Evolutionary conservation across 2,329 filamentous ascomycete species (phyloP).

Genomic region (Pseudofabraea citricarpa): DNA sequence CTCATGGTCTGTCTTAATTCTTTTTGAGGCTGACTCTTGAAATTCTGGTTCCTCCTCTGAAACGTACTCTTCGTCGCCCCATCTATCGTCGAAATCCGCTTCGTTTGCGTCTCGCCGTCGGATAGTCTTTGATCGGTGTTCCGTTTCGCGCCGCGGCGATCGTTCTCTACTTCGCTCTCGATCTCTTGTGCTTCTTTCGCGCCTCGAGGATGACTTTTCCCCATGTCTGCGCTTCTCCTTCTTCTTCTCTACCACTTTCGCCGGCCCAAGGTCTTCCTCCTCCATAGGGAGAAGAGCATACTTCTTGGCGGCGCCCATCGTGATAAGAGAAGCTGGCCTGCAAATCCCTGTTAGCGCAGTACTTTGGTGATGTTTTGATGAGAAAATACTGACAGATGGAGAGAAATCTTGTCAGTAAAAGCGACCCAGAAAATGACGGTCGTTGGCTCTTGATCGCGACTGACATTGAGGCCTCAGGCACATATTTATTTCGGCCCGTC

Average conservation of each 20-base stretch:
- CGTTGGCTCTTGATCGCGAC: too few relatives aligned
- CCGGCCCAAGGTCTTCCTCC: conserved; percentile 53
- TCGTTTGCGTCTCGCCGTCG: conserved; percentile 46
- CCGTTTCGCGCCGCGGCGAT: conserved; percentile 30
- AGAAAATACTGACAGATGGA: not conserved
- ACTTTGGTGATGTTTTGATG: not conserved
- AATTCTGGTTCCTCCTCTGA: conserved; percentile 55
- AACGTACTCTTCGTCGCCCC: conserved; percentile 70
- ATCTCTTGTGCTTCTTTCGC: conserved; percentile 34
- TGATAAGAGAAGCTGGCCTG: not conserved
- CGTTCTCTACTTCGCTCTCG: conserved; percentile 30
- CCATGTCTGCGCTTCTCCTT: conserved; percentile 31
- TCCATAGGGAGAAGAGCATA: conserved; percentile 67
- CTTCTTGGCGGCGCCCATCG: conserved; percentile 49
- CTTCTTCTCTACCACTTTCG: conserved; percentile 46
- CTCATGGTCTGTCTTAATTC: conserved; percentile 59
- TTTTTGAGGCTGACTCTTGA: conserved; percentile 65
- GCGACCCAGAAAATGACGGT: too few relatives aligned
- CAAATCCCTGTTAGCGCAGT: not conserved
- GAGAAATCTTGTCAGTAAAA: too few relatives aligned
- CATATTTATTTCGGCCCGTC: not conserved
- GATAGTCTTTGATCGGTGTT: conserved; percentile 43
- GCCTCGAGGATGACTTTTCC: conserved; percentile 31
- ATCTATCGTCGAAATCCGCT: conserved; percentile 68
- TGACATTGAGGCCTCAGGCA: too few relatives aligned